Conservation (phyloP, 2,329 filamentous ascomycete genomes). For the Epichloe hybrida region DNA sequence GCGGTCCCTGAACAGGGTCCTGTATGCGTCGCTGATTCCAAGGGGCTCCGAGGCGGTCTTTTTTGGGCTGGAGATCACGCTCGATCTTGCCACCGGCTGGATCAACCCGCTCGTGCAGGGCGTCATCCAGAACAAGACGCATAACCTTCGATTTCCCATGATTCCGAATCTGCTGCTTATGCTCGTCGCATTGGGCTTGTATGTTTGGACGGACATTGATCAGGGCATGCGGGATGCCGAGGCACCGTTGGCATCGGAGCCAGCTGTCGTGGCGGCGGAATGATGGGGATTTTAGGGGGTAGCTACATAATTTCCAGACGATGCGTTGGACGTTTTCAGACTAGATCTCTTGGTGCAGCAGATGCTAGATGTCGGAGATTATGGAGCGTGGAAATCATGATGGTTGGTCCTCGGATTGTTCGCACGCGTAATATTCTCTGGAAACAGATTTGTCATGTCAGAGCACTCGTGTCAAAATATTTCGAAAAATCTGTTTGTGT, state of each 20-base stretch:
- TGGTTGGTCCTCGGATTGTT: no score
- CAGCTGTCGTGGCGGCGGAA: neutral
- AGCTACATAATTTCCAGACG: neutral
- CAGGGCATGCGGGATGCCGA: slow-evolving; percentile 9
- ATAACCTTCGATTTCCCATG: slow-evolving; percentile 11
- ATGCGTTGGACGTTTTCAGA: neutral
- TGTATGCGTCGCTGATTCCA: slow-evolving; percentile 10
- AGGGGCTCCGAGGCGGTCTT: slow-evolving; percentile 9
- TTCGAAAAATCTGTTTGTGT: no score
- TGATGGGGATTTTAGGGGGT: no score
- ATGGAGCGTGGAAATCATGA: no score
- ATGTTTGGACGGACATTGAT: slow-evolving; percentile 9
- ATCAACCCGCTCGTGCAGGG: slow-evolving; percentile 11
- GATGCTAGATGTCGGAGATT: no score
- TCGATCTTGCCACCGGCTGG: slow-evolving; percentile 10
- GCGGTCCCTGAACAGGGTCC: slow-evolving; percentile 9
- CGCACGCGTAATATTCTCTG: no score
- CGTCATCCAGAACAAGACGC: slow-evolving; percentile 8
- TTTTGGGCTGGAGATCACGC: slow-evolving; percentile 9
- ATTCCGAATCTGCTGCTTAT: slow-evolving; percentile 10
- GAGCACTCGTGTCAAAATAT: no score
- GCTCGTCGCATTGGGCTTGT: slow-evolving; percentile 6
- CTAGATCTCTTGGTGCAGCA: no score
- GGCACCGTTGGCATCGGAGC: slow-evolving; percentile 1
- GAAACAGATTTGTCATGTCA: no score